These are phyloP conservation scores for Ophiostoma sp. DNA, from an alignment of 2,329 filamentous ascomycete species.

Conservation along the genomic window DNA sequence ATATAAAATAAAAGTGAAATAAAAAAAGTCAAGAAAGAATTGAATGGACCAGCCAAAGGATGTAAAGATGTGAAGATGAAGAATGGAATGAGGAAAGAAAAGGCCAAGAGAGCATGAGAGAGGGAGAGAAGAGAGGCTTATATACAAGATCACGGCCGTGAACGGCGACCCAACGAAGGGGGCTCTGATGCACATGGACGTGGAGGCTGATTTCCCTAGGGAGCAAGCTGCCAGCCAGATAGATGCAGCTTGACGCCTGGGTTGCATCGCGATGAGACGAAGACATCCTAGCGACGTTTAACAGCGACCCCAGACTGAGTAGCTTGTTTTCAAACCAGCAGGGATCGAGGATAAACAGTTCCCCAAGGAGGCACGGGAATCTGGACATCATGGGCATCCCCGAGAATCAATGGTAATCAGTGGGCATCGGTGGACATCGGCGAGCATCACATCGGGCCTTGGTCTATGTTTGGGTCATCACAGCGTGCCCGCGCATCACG, in stretches of 20 bases:
- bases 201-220: background rate
- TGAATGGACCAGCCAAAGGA: conserved; percentile 19
- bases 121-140: background rate
- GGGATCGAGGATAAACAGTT: background rate
- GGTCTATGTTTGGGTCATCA: conserved; percentile 3
- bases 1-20: background rate
- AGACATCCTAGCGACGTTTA: background rate
- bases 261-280: conserved; percentile 12
- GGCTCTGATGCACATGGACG: background rate
- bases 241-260: background rate
- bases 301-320: conserved; percentile 2
- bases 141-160: background rate
- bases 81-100: conserved; percentile 6
- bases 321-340: conserved; percentile 8
- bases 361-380: background rate
- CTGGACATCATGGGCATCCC: background rate
- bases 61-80: conserved; percentile 11
- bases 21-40: conserved; percentile 14
- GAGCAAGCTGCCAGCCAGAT: background rate
- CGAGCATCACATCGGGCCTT: background rate
- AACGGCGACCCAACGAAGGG: background rate
- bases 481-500: background rate
- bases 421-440: background rate
- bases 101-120: background rate
- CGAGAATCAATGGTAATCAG: too few species aligned